Base-by-base conservation (phyloP, 768 basidiomycete genomes). In the Xerocomus potaroensis region DNA sequence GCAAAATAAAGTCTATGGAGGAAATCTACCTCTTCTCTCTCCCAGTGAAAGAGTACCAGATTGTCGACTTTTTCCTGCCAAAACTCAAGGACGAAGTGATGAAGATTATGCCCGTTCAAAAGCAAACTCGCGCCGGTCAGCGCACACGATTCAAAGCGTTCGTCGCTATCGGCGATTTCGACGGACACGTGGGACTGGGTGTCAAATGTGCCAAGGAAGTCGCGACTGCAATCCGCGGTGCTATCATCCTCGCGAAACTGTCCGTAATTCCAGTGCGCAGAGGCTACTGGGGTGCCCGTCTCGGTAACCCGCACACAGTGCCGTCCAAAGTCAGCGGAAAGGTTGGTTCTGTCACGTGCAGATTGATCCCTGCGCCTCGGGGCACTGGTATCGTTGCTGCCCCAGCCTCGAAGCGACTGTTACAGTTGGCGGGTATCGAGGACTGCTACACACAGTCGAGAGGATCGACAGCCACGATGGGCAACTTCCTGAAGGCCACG, bases 191-290 rank as follows among this genome's bases (percentile, higher is more conserved):
- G 64, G 96, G 96, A 61, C 84, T 99, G 64, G 96, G 96, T 69
- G 94, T 98, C 70, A 99, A 99, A 76, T 98, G 95, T 66, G 94
- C 96, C 59, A 99, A 99, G 79, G 96, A 99, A 80, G 96, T 98
- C 63, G 96, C 96, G 26, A 96, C 94, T 47, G 96, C 96, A 60
- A 99, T 99, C 69, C 93, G 96, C 63, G 96, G 96, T 54, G 96
- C 96, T 57, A 98, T 99, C 80, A 93, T 97, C 74, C 83, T 93
- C 54, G 96, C 96, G 65, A 99, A 99, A 68, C 81, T 99, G 57
- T 92, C 91, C 39, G 91, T 98, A 67, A 86, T 98, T 65, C 96
- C 96, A 60, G 96, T 99, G 54, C 89, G 96, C 62, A 79, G 96
- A 73, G 96, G 96, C 60, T 99, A 99, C 81, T 99, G 96, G 96